Evolutionary conservation across 1,139 yeast species (phyloP).

Genomic region (Nakaseomyces uthaithaninus): DNA sequence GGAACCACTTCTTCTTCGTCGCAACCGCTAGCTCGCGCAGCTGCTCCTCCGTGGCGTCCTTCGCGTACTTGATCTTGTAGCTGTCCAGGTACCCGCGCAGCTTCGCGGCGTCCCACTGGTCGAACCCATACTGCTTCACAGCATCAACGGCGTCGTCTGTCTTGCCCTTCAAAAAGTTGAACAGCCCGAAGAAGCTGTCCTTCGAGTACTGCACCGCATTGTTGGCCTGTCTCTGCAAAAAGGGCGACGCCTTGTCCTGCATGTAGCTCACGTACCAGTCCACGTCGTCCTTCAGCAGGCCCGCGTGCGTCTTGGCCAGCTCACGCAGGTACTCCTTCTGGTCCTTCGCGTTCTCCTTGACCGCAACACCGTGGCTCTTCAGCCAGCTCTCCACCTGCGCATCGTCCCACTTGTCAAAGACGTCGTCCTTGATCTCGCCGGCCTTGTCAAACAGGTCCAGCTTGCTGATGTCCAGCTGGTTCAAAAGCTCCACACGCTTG

Average conservation of each 20-base stretch:
- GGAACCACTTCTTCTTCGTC: constrained; percentile 39
- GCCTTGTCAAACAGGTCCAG: constrained; percentile 36
- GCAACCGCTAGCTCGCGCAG: constrained; percentile 42
- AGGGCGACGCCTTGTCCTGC: constrained; percentile 31
- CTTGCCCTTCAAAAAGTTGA: constrained; percentile 15
- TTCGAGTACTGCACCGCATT: constrained; percentile 10
- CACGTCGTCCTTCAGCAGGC: constrained; percentile 34
- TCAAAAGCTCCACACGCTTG: constrained; percentile 36
- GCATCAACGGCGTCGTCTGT: constrained; percentile 37
- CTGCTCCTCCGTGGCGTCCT: constrained; percentile 40
- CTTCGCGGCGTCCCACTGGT: constrained; percentile 42
- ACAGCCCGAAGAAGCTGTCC: constrained; percentile 12
- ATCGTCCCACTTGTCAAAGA: constrained; percentile 43
- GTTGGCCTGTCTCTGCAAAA: constrained; percentile 29
- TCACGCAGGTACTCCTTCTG: constrained; percentile 35
- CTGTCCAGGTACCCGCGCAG: constrained; percentile 45
- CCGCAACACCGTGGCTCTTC: constrained; percentile 37
- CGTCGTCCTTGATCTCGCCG: constrained; percentile 39
- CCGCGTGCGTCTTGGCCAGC: constrained; percentile 35
- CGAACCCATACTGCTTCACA: constrained; percentile 41
- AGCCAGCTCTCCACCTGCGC: constrained; percentile 43
- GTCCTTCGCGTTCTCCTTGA: constrained; percentile 32
- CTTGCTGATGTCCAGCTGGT: constrained; percentile 35
- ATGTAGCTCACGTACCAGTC: constrained; percentile 34
- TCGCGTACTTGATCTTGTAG: constrained; percentile 43